phyloP scores from a whole-genome alignment of 208 protist species.

The Leishmania turanica region DNA sequence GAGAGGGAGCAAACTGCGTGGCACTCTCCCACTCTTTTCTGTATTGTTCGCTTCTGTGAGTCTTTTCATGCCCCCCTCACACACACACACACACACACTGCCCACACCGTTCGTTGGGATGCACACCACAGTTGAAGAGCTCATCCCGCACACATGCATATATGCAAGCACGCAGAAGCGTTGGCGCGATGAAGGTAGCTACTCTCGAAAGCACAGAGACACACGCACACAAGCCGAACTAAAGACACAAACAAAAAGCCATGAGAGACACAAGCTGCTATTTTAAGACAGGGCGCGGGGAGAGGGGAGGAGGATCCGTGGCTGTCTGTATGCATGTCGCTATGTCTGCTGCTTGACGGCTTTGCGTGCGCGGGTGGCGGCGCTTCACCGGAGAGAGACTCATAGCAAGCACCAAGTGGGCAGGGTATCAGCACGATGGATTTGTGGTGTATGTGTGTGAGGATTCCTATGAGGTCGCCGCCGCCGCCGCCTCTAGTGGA shows the following conservation, averaged over 20 bases:
- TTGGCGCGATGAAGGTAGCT: not conserved
- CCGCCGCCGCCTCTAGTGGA: not conserved
- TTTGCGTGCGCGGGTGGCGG: not conserved
- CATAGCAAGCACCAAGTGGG: not conserved
- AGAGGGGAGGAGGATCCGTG: not conserved
- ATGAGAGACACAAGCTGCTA: constrained; percentile 17
- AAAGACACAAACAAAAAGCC: not conserved
- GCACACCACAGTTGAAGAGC: not conserved
- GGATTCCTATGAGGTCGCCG: not conserved
- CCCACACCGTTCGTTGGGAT: no score
- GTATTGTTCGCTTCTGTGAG: not conserved
- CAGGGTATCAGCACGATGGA: not conserved
- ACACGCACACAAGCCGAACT: not conserved
- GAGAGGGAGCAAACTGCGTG: not conserved
- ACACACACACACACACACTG: no score
- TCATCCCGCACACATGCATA: not conserved
- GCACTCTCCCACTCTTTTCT: not conserved
- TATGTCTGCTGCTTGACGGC: not conserved
- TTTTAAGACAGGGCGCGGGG: not conserved
- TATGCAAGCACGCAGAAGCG: no score
- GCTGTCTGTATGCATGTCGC: not conserved
- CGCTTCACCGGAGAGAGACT: not conserved
- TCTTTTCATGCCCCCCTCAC: not conserved
- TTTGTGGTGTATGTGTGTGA: not conserved
- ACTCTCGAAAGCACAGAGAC: not conserved